phyloP scores from a whole-genome alignment of 257 asterid genomes.

The Eucommia ulmoides region DNA sequence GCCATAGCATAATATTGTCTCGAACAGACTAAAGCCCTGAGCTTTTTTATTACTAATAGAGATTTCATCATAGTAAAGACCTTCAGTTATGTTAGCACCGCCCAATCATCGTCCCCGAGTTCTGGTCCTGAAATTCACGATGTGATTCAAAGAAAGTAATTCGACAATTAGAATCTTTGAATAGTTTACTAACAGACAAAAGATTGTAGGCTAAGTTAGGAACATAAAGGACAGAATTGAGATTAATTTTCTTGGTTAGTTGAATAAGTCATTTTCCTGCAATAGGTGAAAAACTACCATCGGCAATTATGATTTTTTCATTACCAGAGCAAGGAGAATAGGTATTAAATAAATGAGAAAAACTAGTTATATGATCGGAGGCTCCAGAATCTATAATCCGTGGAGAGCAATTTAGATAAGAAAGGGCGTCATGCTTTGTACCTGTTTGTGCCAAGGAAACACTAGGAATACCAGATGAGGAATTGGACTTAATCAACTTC shows the following conservation, averaged over 20 bases:
- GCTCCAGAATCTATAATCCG: background rate
- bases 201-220: background rate
- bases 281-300: background rate
- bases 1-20: background rate
- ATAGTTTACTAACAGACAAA: background rate
- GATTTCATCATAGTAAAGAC: background rate
- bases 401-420: background rate
- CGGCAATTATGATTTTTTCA: background rate
- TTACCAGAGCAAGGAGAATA: slow-evolving; percentile 1
- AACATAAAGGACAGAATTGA: background rate
- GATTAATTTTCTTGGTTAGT: background rate
- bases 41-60: background rate
- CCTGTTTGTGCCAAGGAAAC: background rate
- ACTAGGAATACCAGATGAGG: background rate
- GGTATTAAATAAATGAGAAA: background rate
- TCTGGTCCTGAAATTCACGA: background rate
- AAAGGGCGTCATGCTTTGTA: background rate
- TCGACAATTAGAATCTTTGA: background rate
- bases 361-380: slow-evolving; percentile 1
- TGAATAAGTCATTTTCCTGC: background rate
- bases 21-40: background rate
- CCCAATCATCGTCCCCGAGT: background rate
- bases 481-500: background rate
- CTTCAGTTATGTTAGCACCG: background rate
- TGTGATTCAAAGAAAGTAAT: background rate